Percentiles rank a stretch among this genome's conserved stretches.
phyloP scores from a whole-genome alignment of 2,329 filamentous ascomycete genomes.

The Exutisphaerella laricina region DNA sequence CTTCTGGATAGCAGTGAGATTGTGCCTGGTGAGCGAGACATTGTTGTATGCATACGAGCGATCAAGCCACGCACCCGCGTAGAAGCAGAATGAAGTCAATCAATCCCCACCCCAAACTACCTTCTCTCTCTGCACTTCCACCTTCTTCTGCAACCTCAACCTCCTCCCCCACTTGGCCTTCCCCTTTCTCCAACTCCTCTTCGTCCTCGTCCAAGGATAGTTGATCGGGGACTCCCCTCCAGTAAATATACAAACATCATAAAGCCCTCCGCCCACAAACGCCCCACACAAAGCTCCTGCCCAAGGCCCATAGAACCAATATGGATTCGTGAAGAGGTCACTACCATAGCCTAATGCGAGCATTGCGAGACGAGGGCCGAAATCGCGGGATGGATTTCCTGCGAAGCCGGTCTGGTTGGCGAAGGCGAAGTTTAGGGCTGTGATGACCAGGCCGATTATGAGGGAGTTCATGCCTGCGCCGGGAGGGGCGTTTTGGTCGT shows the following conservation, averaged over 20 bases:
- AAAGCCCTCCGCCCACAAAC: constrained; percentile 42
- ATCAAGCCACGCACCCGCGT: too few species aligned
- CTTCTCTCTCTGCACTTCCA: neutral
- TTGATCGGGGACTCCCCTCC: constrained; percentile 48
- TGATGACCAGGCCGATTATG: constrained; percentile 43
- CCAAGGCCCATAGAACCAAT: constrained; percentile 46
- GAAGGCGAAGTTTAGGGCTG: constrained; percentile 37
- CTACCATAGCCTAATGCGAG: constrained; percentile 42
- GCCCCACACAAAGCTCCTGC: constrained; percentile 39
- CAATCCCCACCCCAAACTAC: too few species aligned
- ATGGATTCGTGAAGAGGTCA: constrained; percentile 36
- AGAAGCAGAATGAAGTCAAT: too few species aligned
- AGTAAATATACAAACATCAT: constrained; percentile 48
- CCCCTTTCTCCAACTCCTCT: constrained; percentile 23
- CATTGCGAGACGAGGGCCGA: constrained; percentile 46
- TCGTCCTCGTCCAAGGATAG: constrained; percentile 37
- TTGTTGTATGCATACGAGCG: too few species aligned
- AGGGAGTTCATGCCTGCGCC: constrained; percentile 50
- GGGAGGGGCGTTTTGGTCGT: constrained; percentile 30
- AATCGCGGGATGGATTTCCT: constrained; percentile 47
- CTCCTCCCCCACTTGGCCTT: constrained; percentile 25
- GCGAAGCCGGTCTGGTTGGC: constrained; percentile 45
- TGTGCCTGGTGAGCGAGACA: too few species aligned
- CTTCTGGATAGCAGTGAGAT: too few species aligned
- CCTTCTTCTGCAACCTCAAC: constrained; percentile 12